Base-by-base conservation (phyloP, 192 early-diverging fungal genomes). In the Coemansia pectinata region DNA sequence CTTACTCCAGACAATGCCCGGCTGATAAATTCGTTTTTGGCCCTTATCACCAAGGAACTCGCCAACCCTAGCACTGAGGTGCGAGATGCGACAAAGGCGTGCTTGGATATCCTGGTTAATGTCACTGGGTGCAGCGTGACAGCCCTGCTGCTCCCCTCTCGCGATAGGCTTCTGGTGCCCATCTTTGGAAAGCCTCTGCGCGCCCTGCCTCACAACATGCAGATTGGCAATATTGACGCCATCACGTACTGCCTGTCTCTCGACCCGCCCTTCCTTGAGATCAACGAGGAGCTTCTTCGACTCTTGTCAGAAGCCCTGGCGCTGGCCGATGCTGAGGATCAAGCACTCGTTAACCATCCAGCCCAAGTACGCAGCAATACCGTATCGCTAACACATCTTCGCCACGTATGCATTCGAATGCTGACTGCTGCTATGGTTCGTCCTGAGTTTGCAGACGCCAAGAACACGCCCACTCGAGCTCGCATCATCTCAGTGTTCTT, bases 211-310 rank as follows among this genome's bases (percentile, higher is more conserved):
- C 92, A 95, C 77, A 88, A 93, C 50, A 93, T 98, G 91, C 98
- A 99, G 76, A 99, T 99, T 36, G 98, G 97, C 15, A 90, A 98
- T 72, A 98, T 97, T 65, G 98, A 99, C 67, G 97, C 97, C 4
- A 96, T 99, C 58, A 98, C 95, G 0, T 99, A 96, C 77, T 98
- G 96, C 65, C 79, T 99, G 48, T 87, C 91, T 0, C 78, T 99
- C 33, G 84, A 89, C 17, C 96, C 97, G 53, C 91, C 95, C 3
- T 87, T 99, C 62, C 74, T 99, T 21, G 86, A 88, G 53, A 96
- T 97, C 72, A 95, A 90, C 57, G 97, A 98, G 29, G 95, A 98
- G 75, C 87, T 99, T 23, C 84, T 93, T 33, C 85, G 96, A 14
- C 71, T 98, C 47, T 72, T 99, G 27, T 90, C 91, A 21, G 98